Base-by-base conservation (phyloP, 768 basidiomycete species). In the Crucibulum laeve region DNA sequence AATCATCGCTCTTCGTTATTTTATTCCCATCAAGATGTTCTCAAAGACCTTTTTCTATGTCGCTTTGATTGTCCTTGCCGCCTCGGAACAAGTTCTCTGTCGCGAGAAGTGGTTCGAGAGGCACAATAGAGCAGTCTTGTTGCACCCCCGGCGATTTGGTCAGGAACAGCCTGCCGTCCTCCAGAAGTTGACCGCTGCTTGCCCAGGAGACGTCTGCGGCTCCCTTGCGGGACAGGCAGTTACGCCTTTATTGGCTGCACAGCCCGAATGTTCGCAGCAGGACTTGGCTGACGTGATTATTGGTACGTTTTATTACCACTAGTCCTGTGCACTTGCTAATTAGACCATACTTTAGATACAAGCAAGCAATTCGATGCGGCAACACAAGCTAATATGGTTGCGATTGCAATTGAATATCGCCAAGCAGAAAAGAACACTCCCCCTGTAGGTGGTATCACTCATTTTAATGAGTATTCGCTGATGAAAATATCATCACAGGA, bases 351-450 rank as follows among this genome's bases (percentile, higher is more conserved):
- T 15, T 42, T 10, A 79, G 77, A 79, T 57, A 73, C 73, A 1
- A 71, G 71, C 53, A 67, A 61, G 50, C 72, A 79, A 48, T 78
- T 79, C 43, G 72, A 79, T 49, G 67, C 59, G 22, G 60, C 69
- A 6, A 79, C 76, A 2, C 70, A 73, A 45, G 62, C 64, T 4
- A 71, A 65, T 39, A 77, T 80, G 76, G 65, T 80, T 43, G 63
- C 67, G 6, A 61, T 79, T 35, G 79, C 78, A 10, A 49, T 67
- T 6, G 70, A 76, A 53, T 78, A 77, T 53, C 73, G 77, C 33
- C 73, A 77, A 50, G 67, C 57, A 0, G 79, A 80, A 63, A 81
- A 78, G 65, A 80, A 81, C 56, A 79, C 78, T 1, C 76, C 75
- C 51, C 77, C 77, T 25, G 77, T 76, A 50, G 45, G 67, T 47